Base-by-base conservation (phyloP, 2,329 filamentous ascomycete genomes). In the Cladobotryum mycophilum region DNA sequence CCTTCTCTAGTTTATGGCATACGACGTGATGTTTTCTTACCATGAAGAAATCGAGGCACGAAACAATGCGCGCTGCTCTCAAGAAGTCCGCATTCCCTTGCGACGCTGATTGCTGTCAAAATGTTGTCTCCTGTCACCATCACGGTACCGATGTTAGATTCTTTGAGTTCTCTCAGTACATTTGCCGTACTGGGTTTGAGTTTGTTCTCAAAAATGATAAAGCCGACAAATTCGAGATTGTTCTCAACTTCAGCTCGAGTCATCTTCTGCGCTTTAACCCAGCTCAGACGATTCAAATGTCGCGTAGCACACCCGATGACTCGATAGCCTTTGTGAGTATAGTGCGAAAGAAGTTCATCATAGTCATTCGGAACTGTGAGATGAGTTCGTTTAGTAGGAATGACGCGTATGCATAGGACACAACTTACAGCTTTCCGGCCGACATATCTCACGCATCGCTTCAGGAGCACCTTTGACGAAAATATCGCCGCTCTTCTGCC, bases 101-200 rank as follows among this genome's bases (percentile, higher is more conserved):
- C 92, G 49, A 99, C 93, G 61, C 91, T 96, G 63, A 99, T 91
- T 18, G 93, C 93, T 9, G 93, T 99, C 49, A 97, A 72, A 55
- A 97, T 97, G 60, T 99, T 99, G 73, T 99, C 93, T 30, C 93
- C 93, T 0, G 93, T 99, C 55, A 95, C 95, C 93, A 99, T 99
- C 47, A 96, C 84, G 25, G 87, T 86, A 35, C 89, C 82, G 58
- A 99, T 96, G 50, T 87, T 87, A 7, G 95, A 92, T 47, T 85
- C 76, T 33, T 82, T 78, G 3, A 99, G 78, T 69, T 97, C 91
- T 50, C 86, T 79, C 22, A 99, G 81, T 34, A 96, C 87, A 1
- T 78, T 79, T 1, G 88, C 79, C 0, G 92, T 96, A 17, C 82
- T 90, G 1, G 88, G 85, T 67, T 99, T 99, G 54, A 99, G 74